Evolutionary conservation across 1,284 basidiomycete genomes (phyloP).

Genomic region (Sporisorium reilianum): DNA sequence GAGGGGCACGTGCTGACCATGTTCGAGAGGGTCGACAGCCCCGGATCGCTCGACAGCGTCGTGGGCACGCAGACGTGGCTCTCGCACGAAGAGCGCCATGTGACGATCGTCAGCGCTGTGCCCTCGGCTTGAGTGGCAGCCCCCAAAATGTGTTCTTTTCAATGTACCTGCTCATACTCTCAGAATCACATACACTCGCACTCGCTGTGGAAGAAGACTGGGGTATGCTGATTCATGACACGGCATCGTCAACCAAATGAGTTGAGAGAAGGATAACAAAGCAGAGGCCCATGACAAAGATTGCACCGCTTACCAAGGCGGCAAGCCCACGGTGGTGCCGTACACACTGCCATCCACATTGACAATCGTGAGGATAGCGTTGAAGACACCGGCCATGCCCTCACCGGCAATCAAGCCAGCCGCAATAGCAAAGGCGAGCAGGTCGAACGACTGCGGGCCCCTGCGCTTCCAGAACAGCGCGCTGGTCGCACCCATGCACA

Average conservation of each 20-base stretch:
- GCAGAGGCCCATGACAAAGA: constrained; percentile 18
- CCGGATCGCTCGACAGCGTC: constrained; percentile 44
- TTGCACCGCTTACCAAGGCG: constrained; percentile 59
- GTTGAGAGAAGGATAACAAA: constrained; percentile 1
- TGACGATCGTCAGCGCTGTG: constrained; percentile 44
- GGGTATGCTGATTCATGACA: constrained; percentile 27
- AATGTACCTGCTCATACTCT: background rate
- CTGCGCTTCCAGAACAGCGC: constrained; percentile 73
- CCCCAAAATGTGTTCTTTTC: background rate
- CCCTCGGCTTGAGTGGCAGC: background rate
- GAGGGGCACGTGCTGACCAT: constrained; percentile 52
- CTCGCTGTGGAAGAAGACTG: background rate
- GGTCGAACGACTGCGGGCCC: constrained; percentile 69
- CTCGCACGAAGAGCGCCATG: constrained; percentile 47
- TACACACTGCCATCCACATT: constrained; percentile 41
- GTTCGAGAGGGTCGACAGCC: constrained; percentile 44
- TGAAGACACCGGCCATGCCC: constrained; percentile 78
- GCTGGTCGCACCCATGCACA: constrained; percentile 65
- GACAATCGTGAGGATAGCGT: constrained; percentile 71
- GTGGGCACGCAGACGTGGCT: constrained; percentile 50
- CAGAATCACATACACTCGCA: constrained; percentile 1
- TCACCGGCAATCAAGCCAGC: constrained; percentile 78
- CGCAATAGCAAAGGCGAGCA: constrained; percentile 77
- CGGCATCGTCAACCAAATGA: background rate
- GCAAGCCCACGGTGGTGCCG: constrained; percentile 50